Evolutionary conservation across 1,284 basidiomycete species (phyloP).

Genomic region (Erythrobasidium hasegawianum): DNA sequence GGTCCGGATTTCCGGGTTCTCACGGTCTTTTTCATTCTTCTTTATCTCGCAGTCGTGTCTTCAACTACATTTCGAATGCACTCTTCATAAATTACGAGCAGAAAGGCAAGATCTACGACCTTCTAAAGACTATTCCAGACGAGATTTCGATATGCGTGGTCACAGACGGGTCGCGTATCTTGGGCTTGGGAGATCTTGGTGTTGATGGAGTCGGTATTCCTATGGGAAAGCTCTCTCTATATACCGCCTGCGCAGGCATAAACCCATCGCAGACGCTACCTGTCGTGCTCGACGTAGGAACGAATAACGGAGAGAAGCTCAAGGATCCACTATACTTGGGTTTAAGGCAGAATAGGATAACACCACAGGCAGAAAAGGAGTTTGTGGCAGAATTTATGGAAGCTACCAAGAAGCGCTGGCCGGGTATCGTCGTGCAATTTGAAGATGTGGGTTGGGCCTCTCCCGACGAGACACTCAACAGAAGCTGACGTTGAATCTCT

Average conservation of each 20-base stretch:
- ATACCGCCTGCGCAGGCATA: conserved; percentile 76
- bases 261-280: conserved; percentile 71
- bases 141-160: conserved; percentile 48
- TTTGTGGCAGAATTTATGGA: conserved; percentile 93
- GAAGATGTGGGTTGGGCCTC: conserved; percentile 58
- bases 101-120: conserved; percentile 58
- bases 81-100: conserved; percentile 76
- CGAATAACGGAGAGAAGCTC: conserved; percentile 75
- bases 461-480: background rate
- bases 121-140: conserved; percentile 49
- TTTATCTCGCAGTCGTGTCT: conserved; percentile 17
- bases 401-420: conserved; percentile 37
- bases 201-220: conserved; percentile 59
- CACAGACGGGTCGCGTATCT: conserved; percentile 81
- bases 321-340: conserved; percentile 86
- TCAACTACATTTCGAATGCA: conserved; percentile 34
- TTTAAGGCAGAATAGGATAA: conserved; percentile 65
- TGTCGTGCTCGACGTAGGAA: conserved; percentile 80
- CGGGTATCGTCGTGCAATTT: conserved; percentile 69
- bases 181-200: conserved; percentile 83
- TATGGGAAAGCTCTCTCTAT: conserved; percentile 87
- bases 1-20: conserved; percentile 25
- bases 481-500: background rate
- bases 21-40: conserved; percentile 36
- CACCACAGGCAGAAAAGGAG: conserved; percentile 59